Conservation (phyloP, 805 yeast genomes). For the Suhomyces canberraensis region DNA sequence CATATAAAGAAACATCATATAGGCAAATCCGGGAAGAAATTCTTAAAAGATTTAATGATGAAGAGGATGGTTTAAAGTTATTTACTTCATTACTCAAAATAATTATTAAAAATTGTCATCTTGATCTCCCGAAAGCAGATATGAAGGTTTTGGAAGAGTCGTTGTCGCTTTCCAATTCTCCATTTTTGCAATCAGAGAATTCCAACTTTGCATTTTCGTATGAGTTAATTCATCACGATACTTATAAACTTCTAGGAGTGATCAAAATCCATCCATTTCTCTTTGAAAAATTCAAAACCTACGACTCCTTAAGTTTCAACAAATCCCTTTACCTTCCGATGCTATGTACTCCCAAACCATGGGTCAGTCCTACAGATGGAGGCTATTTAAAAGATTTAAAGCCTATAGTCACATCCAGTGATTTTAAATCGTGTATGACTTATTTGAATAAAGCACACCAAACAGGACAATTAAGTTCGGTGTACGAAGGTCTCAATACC, state of each 20-base stretch:
- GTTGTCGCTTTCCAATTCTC: background rate
- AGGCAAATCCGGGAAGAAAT: slow-evolving; percentile 7
- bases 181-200: background rate
- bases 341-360: slow-evolving; percentile 35
- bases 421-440: slow-evolving; percentile 12
- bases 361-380: slow-evolving; percentile 33
- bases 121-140: slow-evolving; percentile 9
- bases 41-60: slow-evolving; percentile 11
- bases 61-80: slow-evolving; percentile 19
- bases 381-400: slow-evolving; percentile 29
- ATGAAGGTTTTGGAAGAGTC: slow-evolving; percentile 3
- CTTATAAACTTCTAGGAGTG: slow-evolving; percentile 13
- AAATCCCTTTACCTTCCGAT: slow-evolving; percentile 30
- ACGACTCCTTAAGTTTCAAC: slow-evolving; percentile 9
- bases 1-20: slow-evolving; percentile 10
- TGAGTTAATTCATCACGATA: background rate
- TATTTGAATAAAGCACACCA: slow-evolving; percentile 25
- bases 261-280: slow-evolving; percentile 24
- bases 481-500: slow-evolving; percentile 25
- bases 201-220: slow-evolving; percentile 2
- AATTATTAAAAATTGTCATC: slow-evolving; percentile 11
- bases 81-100: slow-evolving; percentile 16
- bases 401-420: slow-evolving; percentile 21
- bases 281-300: slow-evolving; percentile 11
- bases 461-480: slow-evolving; percentile 31